phyloP scores from a whole-genome alignment of 179 eudicot species.

The Carnegiea gigantea region DNA sequence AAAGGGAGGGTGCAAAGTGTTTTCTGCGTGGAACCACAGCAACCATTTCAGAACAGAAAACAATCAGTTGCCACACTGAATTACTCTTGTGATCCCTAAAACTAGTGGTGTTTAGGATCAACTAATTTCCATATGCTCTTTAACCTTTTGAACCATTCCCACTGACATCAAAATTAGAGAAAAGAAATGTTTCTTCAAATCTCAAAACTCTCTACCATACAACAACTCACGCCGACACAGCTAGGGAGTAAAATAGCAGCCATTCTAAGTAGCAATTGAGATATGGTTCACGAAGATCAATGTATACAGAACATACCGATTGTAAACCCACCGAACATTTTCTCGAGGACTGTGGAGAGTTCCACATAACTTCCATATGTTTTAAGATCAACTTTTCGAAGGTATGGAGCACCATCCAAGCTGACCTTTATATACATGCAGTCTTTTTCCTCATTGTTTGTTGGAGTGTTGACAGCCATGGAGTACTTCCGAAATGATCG shows the following conservation, averaged over 20 bases:
- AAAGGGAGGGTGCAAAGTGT: too few species aligned
- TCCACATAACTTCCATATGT: constrained; percentile 44
- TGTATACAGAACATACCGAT: constrained; percentile 25
- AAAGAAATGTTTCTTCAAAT: not conserved
- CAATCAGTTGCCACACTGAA: too few species aligned
- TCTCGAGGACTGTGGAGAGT: constrained; percentile 56
- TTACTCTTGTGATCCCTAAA: too few species aligned
- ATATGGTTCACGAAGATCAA: not conserved
- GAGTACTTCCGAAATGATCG: constrained; percentile 64
- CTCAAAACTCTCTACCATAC: not conserved
- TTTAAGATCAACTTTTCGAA: constrained; percentile 59
- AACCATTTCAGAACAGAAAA: too few species aligned
- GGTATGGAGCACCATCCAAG: constrained; percentile 75
- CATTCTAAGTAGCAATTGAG: not conserved
- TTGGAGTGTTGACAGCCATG: constrained; percentile 42
- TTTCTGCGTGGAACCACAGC: too few species aligned
- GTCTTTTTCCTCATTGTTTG: constrained; percentile 32
- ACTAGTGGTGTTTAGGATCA: too few species aligned
- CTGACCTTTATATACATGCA: constrained; percentile 61
- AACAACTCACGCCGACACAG: too few species aligned
- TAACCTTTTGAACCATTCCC: too few species aligned
- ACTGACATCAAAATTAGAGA: too few species aligned
- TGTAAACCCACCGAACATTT: constrained; percentile 59
- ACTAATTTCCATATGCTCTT: too few species aligned
- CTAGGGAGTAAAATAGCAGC: not conserved